Percentiles rank a stretch among this genome's conserved stretches.
Conservation (phyloP, 1,139 yeast species). For the Sugiyamaella pinicola region DNA sequence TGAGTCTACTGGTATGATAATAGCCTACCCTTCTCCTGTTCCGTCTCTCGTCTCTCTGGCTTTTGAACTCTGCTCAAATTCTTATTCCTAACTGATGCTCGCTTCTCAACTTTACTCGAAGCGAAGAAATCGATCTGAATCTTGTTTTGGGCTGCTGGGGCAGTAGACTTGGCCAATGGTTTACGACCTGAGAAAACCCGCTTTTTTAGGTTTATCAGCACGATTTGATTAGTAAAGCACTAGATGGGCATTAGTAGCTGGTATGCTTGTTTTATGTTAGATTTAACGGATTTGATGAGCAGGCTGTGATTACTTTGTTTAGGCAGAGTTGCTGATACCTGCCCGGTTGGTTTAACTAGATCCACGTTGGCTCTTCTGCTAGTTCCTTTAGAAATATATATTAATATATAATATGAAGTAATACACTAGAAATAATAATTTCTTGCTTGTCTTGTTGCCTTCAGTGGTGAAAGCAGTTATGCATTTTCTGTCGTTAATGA, state of each 20-base stretch:
- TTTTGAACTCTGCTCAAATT: too few species aligned
- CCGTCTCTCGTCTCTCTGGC: too few species aligned
- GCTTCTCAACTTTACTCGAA: constrained; percentile 1
- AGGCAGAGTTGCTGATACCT: constrained; percentile 1
- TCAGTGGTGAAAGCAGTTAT: too few species aligned
- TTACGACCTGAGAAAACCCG: constrained; percentile 1
- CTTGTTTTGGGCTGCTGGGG: background rate
- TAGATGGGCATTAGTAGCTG: constrained; percentile 3
- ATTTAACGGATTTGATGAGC: constrained; percentile 1
- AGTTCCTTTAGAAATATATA: too few species aligned
- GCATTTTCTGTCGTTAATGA: too few species aligned
- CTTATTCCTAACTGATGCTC: background rate
- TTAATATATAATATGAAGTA: too few species aligned
- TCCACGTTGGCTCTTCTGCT: too few species aligned
- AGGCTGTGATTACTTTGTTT: constrained; percentile 7
- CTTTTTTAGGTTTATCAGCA: constrained; percentile 1
- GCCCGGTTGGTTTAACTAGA: background rate
- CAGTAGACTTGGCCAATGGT: background rate
- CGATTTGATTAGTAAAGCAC: constrained; percentile 5
- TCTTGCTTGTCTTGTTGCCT: too few species aligned
- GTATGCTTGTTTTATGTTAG: background rate
- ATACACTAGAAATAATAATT: too few species aligned
- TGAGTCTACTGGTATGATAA: too few species aligned
- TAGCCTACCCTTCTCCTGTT: too few species aligned
- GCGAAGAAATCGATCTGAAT: constrained; percentile 8